These are phyloP conservation scores for Globisporangium apiculatum DNA, from an alignment of 352 stramenopile species.

Conservation along the genomic window DNA sequence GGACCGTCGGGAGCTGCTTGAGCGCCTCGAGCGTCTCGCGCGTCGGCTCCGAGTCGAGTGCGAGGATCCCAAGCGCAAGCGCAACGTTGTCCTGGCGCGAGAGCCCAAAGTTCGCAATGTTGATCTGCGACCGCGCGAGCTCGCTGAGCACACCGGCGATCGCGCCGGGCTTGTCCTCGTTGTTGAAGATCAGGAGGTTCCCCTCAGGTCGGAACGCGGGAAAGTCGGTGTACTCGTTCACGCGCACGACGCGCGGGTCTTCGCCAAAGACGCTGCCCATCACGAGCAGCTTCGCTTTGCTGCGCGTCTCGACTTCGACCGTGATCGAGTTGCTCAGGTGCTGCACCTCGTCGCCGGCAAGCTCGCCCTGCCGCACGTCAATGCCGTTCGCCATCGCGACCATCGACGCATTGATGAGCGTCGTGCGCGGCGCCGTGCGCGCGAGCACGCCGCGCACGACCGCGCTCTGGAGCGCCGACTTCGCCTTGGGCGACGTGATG, in stretches of 20 bases:
- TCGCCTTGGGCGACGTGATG: slow-evolving; percentile 67
- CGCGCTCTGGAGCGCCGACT: slow-evolving; percentile 60
- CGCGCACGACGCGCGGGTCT: slow-evolving; percentile 67
- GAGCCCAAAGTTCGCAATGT: slow-evolving; percentile 83
- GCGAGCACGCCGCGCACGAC: slow-evolving; percentile 72
- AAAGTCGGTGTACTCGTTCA: slow-evolving; percentile 84
- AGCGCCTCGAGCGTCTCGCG: slow-evolving; percentile 50
- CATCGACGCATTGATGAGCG: slow-evolving; percentile 62
- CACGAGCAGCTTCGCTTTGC: slow-evolving; percentile 47
- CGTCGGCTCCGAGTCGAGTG: slow-evolving; percentile 53
- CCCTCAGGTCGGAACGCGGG: slow-evolving; percentile 70
- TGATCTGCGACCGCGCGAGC: slow-evolving; percentile 64
- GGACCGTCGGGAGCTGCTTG: slow-evolving; percentile 52
- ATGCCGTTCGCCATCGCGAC: slow-evolving; percentile 70
- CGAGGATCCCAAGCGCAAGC: slow-evolving; percentile 64
- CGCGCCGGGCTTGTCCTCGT: slow-evolving; percentile 70
- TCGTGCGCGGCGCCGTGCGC: slow-evolving; percentile 25
- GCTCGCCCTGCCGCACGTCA: slow-evolving; percentile 64
- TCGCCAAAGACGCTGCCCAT: slow-evolving; percentile 81
- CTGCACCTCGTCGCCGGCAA: slow-evolving; percentile 33
- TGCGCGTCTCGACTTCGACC: slow-evolving; percentile 59
- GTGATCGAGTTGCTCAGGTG: slow-evolving; percentile 77
- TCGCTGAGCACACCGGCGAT: slow-evolving; percentile 72
- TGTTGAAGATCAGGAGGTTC: slow-evolving; percentile 81
- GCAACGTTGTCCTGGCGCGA: slow-evolving; percentile 51